Evolutionary conservation across 306 rosid species (phyloP).

Genomic region (Prunus armeniaca): DNA sequence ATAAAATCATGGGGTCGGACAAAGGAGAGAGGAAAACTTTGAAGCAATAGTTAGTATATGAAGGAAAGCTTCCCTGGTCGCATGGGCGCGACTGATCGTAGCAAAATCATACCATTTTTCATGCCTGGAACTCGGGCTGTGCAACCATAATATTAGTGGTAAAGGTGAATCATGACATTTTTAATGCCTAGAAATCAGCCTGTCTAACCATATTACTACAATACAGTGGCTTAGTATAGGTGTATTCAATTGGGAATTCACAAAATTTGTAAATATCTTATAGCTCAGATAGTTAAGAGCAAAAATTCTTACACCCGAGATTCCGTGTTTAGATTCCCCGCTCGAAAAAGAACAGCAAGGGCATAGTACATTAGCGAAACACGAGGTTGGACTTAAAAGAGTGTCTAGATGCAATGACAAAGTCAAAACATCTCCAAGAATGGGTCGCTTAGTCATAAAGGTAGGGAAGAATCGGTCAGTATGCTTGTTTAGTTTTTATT

Average conservation of each 20-base stretch:
- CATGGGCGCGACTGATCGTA: not conserved
- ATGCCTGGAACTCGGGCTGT: not conserved
- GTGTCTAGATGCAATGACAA: not conserved
- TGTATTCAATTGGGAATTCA: too few species aligned
- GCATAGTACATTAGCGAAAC: not conserved
- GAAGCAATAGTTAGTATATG: too few species aligned
- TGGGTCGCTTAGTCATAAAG: not conserved
- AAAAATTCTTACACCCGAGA: too few species aligned
- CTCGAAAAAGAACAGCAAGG: too few species aligned
- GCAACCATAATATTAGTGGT: too few species aligned
- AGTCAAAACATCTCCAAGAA: not conserved
- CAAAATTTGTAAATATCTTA: too few species aligned
- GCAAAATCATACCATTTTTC: not conserved
- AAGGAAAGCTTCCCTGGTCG: too few species aligned
- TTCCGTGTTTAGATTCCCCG: too few species aligned
- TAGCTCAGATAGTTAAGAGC: too few species aligned
- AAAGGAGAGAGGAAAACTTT: too few species aligned
- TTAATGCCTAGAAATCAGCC: not conserved
- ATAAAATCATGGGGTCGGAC: too few species aligned
- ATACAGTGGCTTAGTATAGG: not conserved
- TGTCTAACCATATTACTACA: not conserved
- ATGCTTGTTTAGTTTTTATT: not conserved
- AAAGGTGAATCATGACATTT: not conserved
- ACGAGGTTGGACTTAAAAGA: not conserved
- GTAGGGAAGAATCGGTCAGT: not conserved